Percentiles rank a stretch among this genome's conserved stretches.
Conservation (phyloP, 148 eudicot genomes). For the Pharnaceum exiguum region DNA sequence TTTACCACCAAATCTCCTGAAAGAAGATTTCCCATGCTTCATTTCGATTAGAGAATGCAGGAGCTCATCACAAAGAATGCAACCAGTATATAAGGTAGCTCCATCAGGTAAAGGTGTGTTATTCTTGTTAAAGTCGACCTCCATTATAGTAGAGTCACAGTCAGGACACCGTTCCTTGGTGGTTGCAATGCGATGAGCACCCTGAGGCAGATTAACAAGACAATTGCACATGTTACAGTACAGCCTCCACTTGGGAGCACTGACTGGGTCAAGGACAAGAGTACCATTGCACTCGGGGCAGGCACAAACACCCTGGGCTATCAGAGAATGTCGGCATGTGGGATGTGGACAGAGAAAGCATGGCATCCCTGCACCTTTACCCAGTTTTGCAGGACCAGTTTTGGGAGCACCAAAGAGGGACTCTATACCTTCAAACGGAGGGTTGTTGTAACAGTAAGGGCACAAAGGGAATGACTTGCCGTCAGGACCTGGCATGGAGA, state of each 20-base stretch:
- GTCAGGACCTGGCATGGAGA: constrained; percentile 86
- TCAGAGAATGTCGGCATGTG: constrained; percentile 72
- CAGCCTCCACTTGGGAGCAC: constrained; percentile 96
- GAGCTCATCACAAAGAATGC: constrained; percentile 87
- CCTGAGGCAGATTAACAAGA: constrained; percentile 77
- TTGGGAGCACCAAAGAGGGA: constrained; percentile 60
- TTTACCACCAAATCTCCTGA: constrained; percentile 43
- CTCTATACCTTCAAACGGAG: constrained; percentile 87
- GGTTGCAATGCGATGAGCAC: constrained; percentile 84
- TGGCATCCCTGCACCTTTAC: constrained; percentile 97
- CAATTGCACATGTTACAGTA: constrained; percentile 90
- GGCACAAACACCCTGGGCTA: constrained; percentile 89
- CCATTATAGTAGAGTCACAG: constrained; percentile 75
- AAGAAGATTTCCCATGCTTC: constrained; percentile 82
- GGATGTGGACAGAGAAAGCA: constrained; percentile 95
- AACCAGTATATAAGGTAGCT: constrained; percentile 66
- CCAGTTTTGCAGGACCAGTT: constrained; percentile 49
- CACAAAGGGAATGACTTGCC: constrained; percentile 90
- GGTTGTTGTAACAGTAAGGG: constrained; percentile 92
- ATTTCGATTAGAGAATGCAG: constrained; percentile 78
- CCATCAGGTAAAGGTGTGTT: constrained; percentile 78
- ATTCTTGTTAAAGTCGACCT: constrained; percentile 89
- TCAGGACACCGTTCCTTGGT: constrained; percentile 72
- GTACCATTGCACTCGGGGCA: constrained; percentile 94
- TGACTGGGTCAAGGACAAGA: constrained; percentile 85